phyloP scores from a whole-genome alignment of 306 rosid genomes.

The Prunus fruticosa region DNA sequence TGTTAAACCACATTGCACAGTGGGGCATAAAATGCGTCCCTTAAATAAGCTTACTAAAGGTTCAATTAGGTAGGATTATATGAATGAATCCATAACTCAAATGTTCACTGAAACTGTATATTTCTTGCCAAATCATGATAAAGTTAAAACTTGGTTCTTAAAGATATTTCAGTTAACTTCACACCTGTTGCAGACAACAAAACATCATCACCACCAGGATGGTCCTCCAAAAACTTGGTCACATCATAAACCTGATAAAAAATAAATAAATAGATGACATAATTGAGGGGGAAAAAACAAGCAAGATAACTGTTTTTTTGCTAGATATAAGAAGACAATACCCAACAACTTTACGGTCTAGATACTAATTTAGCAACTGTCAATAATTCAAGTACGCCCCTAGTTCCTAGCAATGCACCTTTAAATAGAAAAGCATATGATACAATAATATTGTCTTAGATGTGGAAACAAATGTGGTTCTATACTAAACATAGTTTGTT shows the following conservation, averaged over 20 bases:
- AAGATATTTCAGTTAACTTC: neutral
- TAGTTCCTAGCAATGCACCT: neutral
- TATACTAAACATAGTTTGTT: neutral
- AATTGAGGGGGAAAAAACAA: neutral
- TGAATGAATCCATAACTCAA: neutral
- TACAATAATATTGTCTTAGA: neutral
- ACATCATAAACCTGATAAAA: conserved; percentile 47
- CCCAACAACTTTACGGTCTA: neutral
- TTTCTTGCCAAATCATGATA: neutral
- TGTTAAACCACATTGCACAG: neutral
- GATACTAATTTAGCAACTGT: neutral
- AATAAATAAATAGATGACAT: neutral
- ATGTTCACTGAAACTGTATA: neutral
- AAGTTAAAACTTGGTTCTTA: neutral
- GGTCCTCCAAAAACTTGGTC: conserved; percentile 56
- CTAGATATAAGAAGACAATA: neutral
- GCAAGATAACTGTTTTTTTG: neutral
- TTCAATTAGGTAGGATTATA: neutral
- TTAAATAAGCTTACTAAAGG: neutral
- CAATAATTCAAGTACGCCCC: neutral
- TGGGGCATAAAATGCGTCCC: neutral
- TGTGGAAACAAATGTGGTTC: neutral
- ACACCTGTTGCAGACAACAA: conserved; percentile 54
- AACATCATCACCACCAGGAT: conserved; percentile 65
- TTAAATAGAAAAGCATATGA: neutral